phyloP scores from a whole-genome alignment of 164 flowering plant species.

The Protea cynaroides region DNA sequence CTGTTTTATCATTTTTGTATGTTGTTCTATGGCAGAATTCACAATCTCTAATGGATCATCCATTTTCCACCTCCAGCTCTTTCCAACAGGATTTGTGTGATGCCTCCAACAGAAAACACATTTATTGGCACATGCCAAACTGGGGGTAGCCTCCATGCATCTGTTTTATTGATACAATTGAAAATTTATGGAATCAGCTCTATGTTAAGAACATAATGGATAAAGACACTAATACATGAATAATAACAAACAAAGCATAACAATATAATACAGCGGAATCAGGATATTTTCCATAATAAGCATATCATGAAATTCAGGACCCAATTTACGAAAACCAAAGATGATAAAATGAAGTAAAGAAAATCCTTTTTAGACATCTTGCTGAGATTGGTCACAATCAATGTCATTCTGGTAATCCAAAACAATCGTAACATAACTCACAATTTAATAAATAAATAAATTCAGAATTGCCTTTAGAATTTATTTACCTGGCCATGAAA shows the following conservation, averaged over 20 bases:
- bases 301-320: too few relatives aligned
- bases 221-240: neutral
- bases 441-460: too few relatives aligned
- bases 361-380: neutral
- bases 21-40: constrained; percentile 76
- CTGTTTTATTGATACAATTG: constrained; percentile 32
- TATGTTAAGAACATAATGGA: neutral
- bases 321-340: neutral
- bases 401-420: neutral
- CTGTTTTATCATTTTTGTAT: constrained; percentile 88
- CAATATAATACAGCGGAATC: too few relatives aligned
- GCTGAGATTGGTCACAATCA: neutral
- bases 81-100: constrained; percentile 98
- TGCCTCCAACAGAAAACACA: constrained; percentile 99
- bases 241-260: neutral
- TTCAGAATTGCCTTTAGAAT: neutral
- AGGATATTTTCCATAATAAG: too few relatives aligned
- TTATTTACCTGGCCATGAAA: neutral
- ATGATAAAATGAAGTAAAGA: neutral
- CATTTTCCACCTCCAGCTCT: constrained; percentile 99
- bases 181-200: neutral
- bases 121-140: constrained; percentile 98
- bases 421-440: neutral
- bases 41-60: constrained; percentile 91
- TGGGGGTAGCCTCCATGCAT: constrained; percentile 99